Evolutionary conservation across 768 basidiomycete genomes (phyloP).

Genomic region (Terana coerulea): DNA sequence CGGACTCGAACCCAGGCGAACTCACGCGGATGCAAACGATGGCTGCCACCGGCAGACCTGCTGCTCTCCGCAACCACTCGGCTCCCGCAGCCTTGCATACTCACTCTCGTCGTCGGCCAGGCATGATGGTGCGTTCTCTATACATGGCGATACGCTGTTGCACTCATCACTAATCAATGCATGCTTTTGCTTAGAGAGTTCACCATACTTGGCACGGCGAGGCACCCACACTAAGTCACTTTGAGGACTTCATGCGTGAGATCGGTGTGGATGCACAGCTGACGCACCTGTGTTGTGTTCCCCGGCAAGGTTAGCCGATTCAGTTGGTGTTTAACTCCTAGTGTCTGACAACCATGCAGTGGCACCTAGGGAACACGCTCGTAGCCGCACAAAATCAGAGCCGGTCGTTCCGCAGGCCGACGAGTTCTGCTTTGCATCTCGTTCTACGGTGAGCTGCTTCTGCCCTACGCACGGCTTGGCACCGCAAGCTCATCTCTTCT

Average conservation of each 20-base stretch:
- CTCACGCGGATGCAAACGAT: not conserved
- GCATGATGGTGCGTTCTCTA: constrained; percentile 10
- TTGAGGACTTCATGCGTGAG: constrained; percentile 17
- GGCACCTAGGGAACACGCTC: not conserved
- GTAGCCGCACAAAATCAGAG: constrained; percentile 7
- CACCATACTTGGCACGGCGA: constrained; percentile 16
- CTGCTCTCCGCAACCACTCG: not conserved
- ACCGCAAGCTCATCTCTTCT: not conserved
- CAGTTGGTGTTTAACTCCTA: too few species aligned
- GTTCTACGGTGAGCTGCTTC: not conserved
- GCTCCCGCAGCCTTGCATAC: not conserved
- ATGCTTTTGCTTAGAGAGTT: not conserved
- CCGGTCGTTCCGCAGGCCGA: not conserved
- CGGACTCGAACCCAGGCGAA: too few species aligned
- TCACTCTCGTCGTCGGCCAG: constrained; percentile 1
- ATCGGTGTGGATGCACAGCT: constrained; percentile 11
- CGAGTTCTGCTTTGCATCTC: not conserved
- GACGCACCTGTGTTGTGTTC: constrained; percentile 13
- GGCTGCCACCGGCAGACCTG: not conserved
- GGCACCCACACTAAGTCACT: constrained; percentile 5
- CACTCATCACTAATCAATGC: not conserved
- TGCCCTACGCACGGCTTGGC: not conserved
- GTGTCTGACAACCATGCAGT: not conserved
- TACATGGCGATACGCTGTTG: not conserved
- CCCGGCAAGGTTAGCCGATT: constrained; percentile 9